Base-by-base conservation (phyloP, 2,329 filamentous ascomycete genomes). In the Aspergillus amoenus region DNA sequence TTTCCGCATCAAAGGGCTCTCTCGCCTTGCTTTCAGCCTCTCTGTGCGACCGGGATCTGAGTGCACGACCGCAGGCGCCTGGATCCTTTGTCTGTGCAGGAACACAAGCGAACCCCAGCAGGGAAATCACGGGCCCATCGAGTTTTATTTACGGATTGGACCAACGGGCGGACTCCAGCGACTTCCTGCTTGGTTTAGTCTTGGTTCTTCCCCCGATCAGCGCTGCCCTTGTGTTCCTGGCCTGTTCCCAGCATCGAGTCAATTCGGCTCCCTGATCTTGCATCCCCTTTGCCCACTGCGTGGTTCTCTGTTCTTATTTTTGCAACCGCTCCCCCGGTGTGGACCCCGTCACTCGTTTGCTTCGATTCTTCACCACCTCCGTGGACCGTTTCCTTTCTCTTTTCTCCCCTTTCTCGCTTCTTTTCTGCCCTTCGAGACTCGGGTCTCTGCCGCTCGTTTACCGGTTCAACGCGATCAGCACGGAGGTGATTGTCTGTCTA, bases 301-400 rank as follows among this genome's bases (percentile, higher is more conserved):
- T 50, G 24, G 47, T 46, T 51, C 50, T 40, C 43, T 42, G 47
- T 46, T 51, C 50, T 40, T 47, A 42, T 30, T 44, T 22, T 49
- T 41, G n/a, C 44, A 52, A 46, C 9, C 9, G 27, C 27, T 37
- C 50, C 17, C 47, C 42, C 30, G 17, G 40, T 45, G 44, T 56
- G 48, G 41, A 57, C 50, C 32, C 48, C 34, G 56, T 55, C 56
- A 54, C 46, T 61, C 57, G 53, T 60, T 59, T 45, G 44, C 45
- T 60, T 54, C 47, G 46, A n/a, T 52, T 52, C 45, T 55, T 55
- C 24, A 59, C 48, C 61, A 50, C 55, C 17, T 27, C 6, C 7
- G 51, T 57, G 47, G 55, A 40, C 22, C 12, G 47, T 52, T 40
- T 45, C 41, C 17, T 30, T 27, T 44, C 39, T 39, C 37, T n/a